Conservation (phyloP, 768 basidiomycete genomes). For the Pisolithus albus region DNA sequence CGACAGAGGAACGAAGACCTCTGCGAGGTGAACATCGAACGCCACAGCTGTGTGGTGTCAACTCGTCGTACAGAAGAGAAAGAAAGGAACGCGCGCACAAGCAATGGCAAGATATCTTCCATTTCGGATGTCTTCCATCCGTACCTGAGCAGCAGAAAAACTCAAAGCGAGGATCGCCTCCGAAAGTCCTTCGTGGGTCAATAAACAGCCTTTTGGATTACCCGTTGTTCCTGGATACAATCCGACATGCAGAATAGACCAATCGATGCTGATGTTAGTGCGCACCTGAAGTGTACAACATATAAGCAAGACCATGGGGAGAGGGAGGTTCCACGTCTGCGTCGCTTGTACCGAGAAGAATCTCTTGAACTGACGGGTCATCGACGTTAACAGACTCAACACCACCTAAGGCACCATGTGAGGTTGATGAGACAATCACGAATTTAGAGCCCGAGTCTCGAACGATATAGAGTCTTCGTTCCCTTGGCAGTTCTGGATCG, state of each 20-base stretch:
- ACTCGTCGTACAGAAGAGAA: neutral
- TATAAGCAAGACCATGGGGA: conserved; percentile 33
- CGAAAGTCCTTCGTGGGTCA: conserved; percentile 30
- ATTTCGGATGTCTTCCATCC: conserved; percentile 19
- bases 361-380: conserved; percentile 15
- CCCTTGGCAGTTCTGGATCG: conserved; percentile 42
- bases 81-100: conserved; percentile 26
- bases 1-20: conserved; percentile 35
- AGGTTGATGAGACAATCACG: conserved; percentile 31
- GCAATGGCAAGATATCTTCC: conserved; percentile 37
- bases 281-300: conserved; percentile 46
- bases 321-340: conserved; percentile 25
- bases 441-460: conserved; percentile 35
- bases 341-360: conserved; percentile 23
- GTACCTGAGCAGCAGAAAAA: conserved; percentile 15
- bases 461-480: conserved; percentile 40
- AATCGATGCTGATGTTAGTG: neutral
- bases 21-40: conserved; percentile 46
- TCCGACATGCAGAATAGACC: conserved; percentile 7
- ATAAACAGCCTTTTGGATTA: conserved; percentile 44
- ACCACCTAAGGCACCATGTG: conserved; percentile 13
- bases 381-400: conserved; percentile 14
- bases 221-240: conserved; percentile 37
- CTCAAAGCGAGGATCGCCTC: conserved; percentile 27
- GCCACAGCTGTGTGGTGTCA: conserved; percentile 35